phyloP scores from a whole-genome alignment of 768 basidiomycete genomes.

The Pleurotus tuber-regium region DNA sequence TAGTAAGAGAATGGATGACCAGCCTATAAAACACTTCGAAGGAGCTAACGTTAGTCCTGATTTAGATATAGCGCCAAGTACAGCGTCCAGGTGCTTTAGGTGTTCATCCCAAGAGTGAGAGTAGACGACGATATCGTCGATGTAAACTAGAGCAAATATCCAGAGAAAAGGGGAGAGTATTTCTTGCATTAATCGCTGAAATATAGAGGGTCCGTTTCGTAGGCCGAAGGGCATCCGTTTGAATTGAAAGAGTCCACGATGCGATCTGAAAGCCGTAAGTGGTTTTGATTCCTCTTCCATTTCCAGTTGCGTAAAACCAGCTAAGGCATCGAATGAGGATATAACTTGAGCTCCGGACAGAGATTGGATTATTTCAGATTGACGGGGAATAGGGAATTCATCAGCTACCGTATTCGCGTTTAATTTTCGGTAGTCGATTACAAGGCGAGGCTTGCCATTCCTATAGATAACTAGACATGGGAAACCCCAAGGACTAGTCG shows the following conservation, averaged over 20 bases:
- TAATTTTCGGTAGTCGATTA: constrained; percentile 23
- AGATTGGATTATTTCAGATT: constrained; percentile 25
- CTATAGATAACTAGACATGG: constrained; percentile 33
- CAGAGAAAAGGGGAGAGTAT: neutral
- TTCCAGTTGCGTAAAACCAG: constrained; percentile 39
- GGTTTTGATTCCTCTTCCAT: constrained; percentile 25
- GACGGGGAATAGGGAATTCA: constrained; percentile 24
- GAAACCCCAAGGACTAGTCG: constrained; percentile 34
- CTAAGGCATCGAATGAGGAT: constrained; percentile 31
- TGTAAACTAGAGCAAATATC: neutral
- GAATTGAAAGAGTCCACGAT: constrained; percentile 14
- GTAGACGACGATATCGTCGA: neutral
- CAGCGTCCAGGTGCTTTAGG: neutral
- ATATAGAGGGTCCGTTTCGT: neutral
- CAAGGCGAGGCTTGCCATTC: constrained; percentile 33
- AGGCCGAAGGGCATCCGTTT: neutral
- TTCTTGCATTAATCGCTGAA: neutral
- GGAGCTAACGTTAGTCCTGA: neutral
- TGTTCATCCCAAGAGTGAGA: neutral
- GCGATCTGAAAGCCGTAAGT: constrained; percentile 36
- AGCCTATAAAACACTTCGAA: neutral
- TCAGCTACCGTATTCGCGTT: constrained; percentile 7
- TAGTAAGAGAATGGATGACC: neutral
- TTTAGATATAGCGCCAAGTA: neutral
- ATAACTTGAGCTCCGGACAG: constrained; percentile 29